Percentiles rank a stretch among this genome's conserved stretches.
phyloP scores from a whole-genome alignment of 2,329 filamentous ascomycete species.

The Ascomycota sp. region DNA sequence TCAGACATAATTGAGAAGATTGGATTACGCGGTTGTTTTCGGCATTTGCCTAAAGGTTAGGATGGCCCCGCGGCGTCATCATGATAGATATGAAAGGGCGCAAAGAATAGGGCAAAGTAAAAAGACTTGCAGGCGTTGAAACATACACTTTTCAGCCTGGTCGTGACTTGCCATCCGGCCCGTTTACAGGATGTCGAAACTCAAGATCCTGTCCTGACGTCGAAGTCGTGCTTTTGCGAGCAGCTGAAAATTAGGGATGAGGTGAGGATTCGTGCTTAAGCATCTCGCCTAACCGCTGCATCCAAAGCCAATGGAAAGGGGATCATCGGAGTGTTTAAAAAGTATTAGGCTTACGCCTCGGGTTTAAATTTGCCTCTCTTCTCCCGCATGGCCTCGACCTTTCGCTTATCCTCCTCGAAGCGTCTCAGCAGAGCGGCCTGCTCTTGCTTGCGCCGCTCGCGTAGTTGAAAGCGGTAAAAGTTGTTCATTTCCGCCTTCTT shows the following conservation, averaged over 20 bases:
- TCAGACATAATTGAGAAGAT: constrained; percentile 50
- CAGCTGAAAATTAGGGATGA: no score
- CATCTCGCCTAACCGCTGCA: background rate
- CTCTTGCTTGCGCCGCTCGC: constrained; percentile 58
- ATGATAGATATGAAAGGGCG: constrained; percentile 8
- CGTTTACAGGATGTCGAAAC: no score
- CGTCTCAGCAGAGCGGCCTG: constrained; percentile 46
- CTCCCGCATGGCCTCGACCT: constrained; percentile 50
- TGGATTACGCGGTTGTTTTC: constrained; percentile 40
- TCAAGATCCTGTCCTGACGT: no score
- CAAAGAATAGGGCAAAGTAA: background rate
- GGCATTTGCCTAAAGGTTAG: constrained; percentile 21
- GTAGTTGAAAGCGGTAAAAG: constrained; percentile 70
- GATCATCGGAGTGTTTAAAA: no score
- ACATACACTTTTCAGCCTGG: no score
- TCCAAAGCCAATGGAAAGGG: no score
- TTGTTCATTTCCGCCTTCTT: constrained; percentile 45
- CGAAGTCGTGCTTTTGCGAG: no score
- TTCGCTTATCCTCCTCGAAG: constrained; percentile 59
- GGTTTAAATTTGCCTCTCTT: constrained; percentile 41
- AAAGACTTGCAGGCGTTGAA: no score
- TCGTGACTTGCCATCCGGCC: no score
- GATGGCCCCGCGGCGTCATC: constrained; percentile 37
- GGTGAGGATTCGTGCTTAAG: no score
- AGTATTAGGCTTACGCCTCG: constrained; percentile 17